A percentile compares a stretch with the other conserved stretches of the same genome.
These are phyloP conservation scores for Peronospora destructor DNA, from an alignment of 352 stramenopile species.

Conservation along the genomic window DNA sequence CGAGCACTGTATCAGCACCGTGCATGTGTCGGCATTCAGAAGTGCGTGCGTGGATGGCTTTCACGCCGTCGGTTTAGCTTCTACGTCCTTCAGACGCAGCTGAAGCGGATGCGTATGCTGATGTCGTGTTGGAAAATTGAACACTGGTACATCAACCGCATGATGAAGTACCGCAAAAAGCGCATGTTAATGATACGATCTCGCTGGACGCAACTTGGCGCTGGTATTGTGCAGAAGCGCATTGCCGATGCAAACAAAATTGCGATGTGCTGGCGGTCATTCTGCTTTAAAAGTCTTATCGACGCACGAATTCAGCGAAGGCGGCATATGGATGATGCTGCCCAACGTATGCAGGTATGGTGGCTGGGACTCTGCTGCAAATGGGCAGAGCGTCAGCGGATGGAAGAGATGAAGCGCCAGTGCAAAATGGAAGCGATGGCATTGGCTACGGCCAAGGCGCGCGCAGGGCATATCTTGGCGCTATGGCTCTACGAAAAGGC, in stretches of 20 bases:
- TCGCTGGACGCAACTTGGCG: constrained; percentile 30
- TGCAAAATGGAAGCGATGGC: constrained; percentile 24
- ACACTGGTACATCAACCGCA: constrained; percentile 32
- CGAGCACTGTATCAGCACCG: constrained; percentile 17
- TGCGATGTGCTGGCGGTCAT: constrained; percentile 28
- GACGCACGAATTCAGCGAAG: constrained; percentile 21
- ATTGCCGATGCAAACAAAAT: constrained; percentile 23
- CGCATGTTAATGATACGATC: constrained; percentile 22
- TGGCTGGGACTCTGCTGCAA: constrained; percentile 37
- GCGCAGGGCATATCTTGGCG: constrained; percentile 20
- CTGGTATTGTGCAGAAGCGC: constrained; percentile 29
- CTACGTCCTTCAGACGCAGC: constrained; percentile 30
- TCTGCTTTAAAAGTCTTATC: constrained; percentile 21
- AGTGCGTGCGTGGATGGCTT: constrained; percentile 34
- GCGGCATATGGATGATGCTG: constrained; percentile 10
- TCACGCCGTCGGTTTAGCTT: constrained; percentile 41
- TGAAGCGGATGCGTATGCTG: constrained; percentile 32
- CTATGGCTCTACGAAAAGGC: constrained; percentile 26
- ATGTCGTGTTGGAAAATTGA: constrained; percentile 49
- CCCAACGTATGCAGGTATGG: constrained; percentile 34
- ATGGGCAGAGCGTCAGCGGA: constrained; percentile 23
- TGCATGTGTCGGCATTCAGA: constrained; percentile 40
- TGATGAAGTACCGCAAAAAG: constrained; percentile 22
- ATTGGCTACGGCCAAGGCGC: constrained; percentile 17
- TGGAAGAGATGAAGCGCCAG: constrained; percentile 23